phyloP scores from a whole-genome alignment of 108 stramenopile genomes.

The Pseudonitzschia pungens region DNA sequence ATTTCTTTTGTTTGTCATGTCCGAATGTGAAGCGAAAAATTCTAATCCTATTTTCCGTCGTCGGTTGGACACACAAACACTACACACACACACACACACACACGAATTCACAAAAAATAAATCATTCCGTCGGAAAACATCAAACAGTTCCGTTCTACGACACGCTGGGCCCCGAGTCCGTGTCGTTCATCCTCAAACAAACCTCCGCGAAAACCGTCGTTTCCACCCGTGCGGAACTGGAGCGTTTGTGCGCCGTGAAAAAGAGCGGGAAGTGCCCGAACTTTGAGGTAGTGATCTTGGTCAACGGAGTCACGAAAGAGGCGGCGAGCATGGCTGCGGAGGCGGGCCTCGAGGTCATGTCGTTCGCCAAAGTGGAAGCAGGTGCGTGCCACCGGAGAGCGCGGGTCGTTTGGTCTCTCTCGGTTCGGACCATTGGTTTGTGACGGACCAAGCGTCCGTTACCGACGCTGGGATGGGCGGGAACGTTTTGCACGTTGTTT shows the following conservation, averaged over 20 bases:
- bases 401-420: too few species aligned
- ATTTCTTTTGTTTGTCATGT: too few species aligned
- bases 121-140: neutral
- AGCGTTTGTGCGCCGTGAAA: slow-evolving; percentile 70
- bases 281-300: slow-evolving; percentile 56
- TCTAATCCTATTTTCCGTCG: too few species aligned
- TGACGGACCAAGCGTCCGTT: too few species aligned
- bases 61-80: too few species aligned
- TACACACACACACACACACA: too few species aligned
- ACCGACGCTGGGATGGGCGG: too few species aligned
- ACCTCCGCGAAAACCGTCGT: slow-evolving; percentile 81
- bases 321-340: slow-evolving; percentile 50
- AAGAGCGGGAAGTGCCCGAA: slow-evolving; percentile 40
- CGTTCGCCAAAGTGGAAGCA: slow-evolving; percentile 83
- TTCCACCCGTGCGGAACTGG: slow-evolving; percentile 71
- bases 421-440: too few species aligned
- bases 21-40: too few species aligned
- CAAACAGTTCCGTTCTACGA: slow-evolving; percentile 88
- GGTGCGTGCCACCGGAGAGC: slow-evolving; percentile 6
- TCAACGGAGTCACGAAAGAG: slow-evolving; percentile 73
- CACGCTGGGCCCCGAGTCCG: slow-evolving; percentile 91
- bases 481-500: too few species aligned
- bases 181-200: slow-evolving; percentile 85
- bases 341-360: slow-evolving; percentile 58
- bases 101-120: too few species aligned